Conservation (phyloP, 169 alveolate genomes). For the Eimeria brunetti region DNA sequence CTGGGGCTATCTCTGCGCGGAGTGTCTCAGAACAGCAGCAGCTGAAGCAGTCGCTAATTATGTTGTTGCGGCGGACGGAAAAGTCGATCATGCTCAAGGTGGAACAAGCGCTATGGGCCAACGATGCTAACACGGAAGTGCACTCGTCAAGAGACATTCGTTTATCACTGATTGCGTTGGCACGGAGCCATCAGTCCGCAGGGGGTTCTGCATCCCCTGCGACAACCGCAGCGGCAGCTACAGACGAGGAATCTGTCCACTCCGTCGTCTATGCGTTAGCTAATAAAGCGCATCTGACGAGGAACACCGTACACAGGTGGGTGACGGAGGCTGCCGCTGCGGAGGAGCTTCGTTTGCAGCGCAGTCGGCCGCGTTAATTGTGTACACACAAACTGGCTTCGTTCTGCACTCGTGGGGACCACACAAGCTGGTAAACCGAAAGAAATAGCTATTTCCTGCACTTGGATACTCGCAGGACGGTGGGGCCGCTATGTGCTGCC, state of each 20-base stretch:
- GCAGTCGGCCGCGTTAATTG: background rate
- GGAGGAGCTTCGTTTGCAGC: conserved; percentile 31
- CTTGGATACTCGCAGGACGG: background rate
- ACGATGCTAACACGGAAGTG: background rate
- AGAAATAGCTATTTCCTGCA: background rate
- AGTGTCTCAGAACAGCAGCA: background rate
- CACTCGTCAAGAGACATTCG: background rate
- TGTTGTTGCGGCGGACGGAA: conserved; percentile 20
- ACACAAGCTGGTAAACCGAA: background rate
- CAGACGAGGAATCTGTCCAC: background rate
- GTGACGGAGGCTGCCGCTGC: background rate
- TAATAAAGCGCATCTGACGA: background rate
- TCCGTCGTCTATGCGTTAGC: background rate
- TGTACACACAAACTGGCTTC: background rate
- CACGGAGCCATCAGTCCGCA: background rate
- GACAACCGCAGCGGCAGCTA: background rate
- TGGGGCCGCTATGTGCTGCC: background rate
- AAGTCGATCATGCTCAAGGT: background rate
- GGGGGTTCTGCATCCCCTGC: background rate
- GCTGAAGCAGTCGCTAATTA: background rate
- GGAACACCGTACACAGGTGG: background rate
- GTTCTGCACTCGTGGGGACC: background rate
- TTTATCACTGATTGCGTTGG: conserved; percentile 6
- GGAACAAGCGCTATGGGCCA: background rate
- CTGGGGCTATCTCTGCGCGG: background rate